Evolutionary conservation across 768 basidiomycete species (phyloP).

Genomic region (Austroboletus eburneus): DNA sequence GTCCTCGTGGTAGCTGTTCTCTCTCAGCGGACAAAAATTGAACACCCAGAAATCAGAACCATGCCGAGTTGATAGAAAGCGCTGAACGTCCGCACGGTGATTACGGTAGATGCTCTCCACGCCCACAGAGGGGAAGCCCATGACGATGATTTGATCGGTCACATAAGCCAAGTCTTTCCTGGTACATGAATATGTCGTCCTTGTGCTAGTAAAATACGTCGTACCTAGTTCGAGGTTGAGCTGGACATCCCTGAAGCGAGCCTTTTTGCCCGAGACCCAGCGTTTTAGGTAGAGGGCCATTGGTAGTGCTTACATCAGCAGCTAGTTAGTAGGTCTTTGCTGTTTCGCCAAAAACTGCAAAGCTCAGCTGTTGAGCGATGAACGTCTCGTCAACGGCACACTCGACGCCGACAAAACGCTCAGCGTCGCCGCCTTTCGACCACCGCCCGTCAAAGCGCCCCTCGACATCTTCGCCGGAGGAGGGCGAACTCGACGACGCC

Average conservation of each 20-base stretch:
- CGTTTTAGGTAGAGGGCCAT: slow-evolving; percentile 69
- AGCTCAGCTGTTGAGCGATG: slow-evolving; percentile 9
- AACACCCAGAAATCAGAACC: slow-evolving; percentile 81
- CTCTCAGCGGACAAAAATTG: slow-evolving; percentile 79
- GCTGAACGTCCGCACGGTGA: slow-evolving; percentile 65
- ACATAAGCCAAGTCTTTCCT: slow-evolving; percentile 56
- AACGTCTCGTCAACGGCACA: slow-evolving; percentile 14
- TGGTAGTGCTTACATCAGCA: slow-evolving; percentile 18
- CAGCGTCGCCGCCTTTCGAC: slow-evolving; percentile 51
- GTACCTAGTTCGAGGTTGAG: slow-evolving; percentile 70
- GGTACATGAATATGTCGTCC: background rate
- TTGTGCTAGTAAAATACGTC: slow-evolving; percentile 12
- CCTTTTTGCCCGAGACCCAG: slow-evolving; percentile 78
- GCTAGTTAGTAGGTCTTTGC: background rate
- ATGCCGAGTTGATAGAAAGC: slow-evolving; percentile 71
- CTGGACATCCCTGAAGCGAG: slow-evolving; percentile 65
- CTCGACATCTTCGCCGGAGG: slow-evolving; percentile 65
- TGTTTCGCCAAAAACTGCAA: background rate
- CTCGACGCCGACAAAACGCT: slow-evolving; percentile 42
- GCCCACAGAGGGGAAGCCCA: slow-evolving; percentile 83
- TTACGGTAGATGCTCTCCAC: slow-evolving; percentile 81
- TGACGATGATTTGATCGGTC: slow-evolving; percentile 70
- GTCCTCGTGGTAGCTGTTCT: slow-evolving; percentile 72
- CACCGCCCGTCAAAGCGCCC: slow-evolving; percentile 52
- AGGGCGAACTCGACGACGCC: slow-evolving; percentile 74